Evolutionary conservation across 1,284 basidiomycete genomes (phyloP).

Genomic region (Sanghuangporus sanghuang): DNA sequence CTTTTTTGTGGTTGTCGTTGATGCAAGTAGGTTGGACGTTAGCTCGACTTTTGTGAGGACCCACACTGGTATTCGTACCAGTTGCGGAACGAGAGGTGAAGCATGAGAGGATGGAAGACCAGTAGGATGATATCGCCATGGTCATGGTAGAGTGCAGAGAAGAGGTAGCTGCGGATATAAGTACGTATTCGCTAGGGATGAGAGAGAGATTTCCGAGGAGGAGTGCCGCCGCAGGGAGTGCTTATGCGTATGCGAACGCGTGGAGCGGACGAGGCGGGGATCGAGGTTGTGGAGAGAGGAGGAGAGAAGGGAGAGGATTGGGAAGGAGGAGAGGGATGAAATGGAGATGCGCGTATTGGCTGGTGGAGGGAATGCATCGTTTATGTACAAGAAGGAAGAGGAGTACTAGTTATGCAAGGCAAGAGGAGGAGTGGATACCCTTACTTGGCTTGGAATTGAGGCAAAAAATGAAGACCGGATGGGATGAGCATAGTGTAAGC

Average conservation of each 20-base stretch:
- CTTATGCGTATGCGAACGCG: background rate
- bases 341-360: background rate
- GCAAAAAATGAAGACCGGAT: too few relatives aligned
- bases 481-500: too few relatives aligned
- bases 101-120: background rate
- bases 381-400: background rate
- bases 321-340: background rate
- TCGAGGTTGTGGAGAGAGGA: background rate
- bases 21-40: background rate
- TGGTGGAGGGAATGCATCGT: background rate
- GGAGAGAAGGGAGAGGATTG: background rate
- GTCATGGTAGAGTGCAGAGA: background rate
- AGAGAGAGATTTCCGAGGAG: background rate
- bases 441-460: too few relatives aligned
- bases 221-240: background rate
- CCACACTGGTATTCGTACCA: background rate
- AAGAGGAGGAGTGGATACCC: background rate
- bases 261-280: too few relatives aligned
- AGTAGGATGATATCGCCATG: constrained; percentile 7
- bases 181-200: background rate
- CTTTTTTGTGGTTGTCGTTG: background rate
- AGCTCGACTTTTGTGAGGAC: background rate
- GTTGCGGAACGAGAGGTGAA: constrained; percentile 3
- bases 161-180: background rate
- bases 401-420: too few relatives aligned